Conservation (phyloP, 768 basidiomycete genomes). For the Russula griseocarnosa region DNA sequence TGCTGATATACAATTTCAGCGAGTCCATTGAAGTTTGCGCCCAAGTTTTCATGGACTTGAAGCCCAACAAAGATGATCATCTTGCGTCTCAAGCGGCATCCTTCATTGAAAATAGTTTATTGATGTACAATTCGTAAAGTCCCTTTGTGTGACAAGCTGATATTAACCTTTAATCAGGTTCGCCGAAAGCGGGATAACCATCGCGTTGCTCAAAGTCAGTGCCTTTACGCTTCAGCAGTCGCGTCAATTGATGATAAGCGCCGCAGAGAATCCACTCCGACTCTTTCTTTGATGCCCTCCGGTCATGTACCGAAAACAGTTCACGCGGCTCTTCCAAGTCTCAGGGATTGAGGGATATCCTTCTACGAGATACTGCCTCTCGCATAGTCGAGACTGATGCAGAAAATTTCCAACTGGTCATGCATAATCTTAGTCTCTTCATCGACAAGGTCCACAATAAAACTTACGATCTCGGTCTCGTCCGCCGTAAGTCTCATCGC, state of each 20-base stretch:
- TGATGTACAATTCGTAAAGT: slow-evolving; percentile 41
- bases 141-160: slow-evolving; percentile 27
- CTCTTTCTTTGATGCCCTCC: slow-evolving; percentile 18
- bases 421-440: slow-evolving; percentile 55
- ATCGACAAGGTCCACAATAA: slow-evolving; percentile 56
- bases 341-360: slow-evolving; percentile 40
- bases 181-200: slow-evolving; percentile 53
- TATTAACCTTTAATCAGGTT: slow-evolving; percentile 42
- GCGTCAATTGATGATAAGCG: background rate
- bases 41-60: slow-evolving; percentile 46
- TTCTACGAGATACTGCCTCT: slow-evolving; percentile 41
- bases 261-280: slow-evolving; percentile 15
- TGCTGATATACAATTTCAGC: slow-evolving; percentile 34
- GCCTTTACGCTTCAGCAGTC: background rate
- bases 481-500: slow-evolving; percentile 44
- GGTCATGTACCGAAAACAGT: slow-evolving; percentile 20
- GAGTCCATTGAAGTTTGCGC: slow-evolving; percentile 51
- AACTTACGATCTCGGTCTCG: slow-evolving; percentile 48
- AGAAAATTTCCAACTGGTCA: slow-evolving; percentile 46
- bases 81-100: slow-evolving; percentile 53
- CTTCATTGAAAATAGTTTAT: slow-evolving; percentile 47
- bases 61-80: slow-evolving; percentile 51
- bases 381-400: slow-evolving; percentile 45
- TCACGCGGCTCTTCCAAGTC: background rate
- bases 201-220: slow-evolving; percentile 54